Conservation (phyloP, 2,329 filamentous ascomycete genomes). For the Coniochaeta ligniaria region DNA sequence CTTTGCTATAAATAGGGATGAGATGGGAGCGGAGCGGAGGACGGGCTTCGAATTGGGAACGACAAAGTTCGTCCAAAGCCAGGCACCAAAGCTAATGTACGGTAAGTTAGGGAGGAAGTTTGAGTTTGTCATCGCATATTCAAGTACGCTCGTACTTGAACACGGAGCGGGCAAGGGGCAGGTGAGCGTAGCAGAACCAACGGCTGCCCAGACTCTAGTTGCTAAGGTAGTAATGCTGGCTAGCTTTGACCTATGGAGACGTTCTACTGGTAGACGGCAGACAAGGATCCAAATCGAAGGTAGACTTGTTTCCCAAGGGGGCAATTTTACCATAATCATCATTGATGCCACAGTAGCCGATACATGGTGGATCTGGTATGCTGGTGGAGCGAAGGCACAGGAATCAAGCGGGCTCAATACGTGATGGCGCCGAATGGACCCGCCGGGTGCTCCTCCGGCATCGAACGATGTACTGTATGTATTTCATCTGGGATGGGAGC, state of each 20-base stretch:
- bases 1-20: background rate
- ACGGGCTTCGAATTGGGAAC: background rate
- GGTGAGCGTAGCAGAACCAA: background rate
- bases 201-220: background rate
- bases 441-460: background rate
- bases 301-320: background rate
- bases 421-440: background rate
- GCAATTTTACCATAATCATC: background rate
- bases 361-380: background rate
- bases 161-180: background rate
- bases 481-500: background rate
- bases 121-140: background rate
- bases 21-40: background rate
- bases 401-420: background rate
- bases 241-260: background rate
- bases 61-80: background rate
- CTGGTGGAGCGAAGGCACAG: background rate
- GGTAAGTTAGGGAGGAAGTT: background rate
- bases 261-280: background rate
- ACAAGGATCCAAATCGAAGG: background rate
- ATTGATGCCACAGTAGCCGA: background rate
- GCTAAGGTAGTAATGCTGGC: background rate
- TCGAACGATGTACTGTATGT: background rate
- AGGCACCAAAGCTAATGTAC: background rate
- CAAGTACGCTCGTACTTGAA: conserved; percentile 1